These are phyloP conservation scores for Dryas octopetala DNA, from an alignment of 306 rosid species.

Conservation along the genomic window DNA sequence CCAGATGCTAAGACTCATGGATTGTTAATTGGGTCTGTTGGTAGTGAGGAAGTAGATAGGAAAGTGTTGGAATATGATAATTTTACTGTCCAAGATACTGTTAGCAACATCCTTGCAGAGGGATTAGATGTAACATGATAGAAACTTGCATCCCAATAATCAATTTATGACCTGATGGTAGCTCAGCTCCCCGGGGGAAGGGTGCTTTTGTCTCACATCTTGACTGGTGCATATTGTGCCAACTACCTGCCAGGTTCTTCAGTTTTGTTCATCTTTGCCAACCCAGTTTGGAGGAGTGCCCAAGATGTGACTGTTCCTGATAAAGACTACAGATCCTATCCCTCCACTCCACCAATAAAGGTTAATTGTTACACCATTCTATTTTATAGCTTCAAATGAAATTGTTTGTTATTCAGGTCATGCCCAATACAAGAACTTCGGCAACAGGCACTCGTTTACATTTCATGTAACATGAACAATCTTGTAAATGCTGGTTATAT, in stretches of 20 bases:
- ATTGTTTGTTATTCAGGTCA: background rate
- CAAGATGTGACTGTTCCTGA: too few relatives aligned
- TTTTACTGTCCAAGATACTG: constrained; percentile 48
- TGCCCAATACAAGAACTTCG: background rate
- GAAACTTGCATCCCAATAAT: constrained; percentile 19
- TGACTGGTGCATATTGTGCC: background rate
- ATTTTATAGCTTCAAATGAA: background rate
- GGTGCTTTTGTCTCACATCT: background rate
- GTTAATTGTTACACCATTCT: background rate
- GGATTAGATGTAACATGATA: constrained; percentile 51
- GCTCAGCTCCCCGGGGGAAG: background rate
- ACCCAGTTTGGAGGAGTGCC: background rate
- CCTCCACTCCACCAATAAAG: background rate
- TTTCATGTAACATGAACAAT: background rate
- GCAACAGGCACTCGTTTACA: background rate
- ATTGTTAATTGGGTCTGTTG: constrained; percentile 65
- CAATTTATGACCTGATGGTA: background rate
- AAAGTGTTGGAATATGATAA: constrained; percentile 21
- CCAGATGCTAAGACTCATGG: constrained; percentile 76
- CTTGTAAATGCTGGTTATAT: background rate
- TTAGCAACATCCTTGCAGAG: constrained; percentile 74
- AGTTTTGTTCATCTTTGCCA: background rate
- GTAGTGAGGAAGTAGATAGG: constrained; percentile 34
- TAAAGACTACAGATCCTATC: background rate
- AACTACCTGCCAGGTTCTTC: background rate